These are phyloP conservation scores for Marasmius fiardii DNA, from an alignment of 1,284 basidiomycete species.

Conservation along the genomic window DNA sequence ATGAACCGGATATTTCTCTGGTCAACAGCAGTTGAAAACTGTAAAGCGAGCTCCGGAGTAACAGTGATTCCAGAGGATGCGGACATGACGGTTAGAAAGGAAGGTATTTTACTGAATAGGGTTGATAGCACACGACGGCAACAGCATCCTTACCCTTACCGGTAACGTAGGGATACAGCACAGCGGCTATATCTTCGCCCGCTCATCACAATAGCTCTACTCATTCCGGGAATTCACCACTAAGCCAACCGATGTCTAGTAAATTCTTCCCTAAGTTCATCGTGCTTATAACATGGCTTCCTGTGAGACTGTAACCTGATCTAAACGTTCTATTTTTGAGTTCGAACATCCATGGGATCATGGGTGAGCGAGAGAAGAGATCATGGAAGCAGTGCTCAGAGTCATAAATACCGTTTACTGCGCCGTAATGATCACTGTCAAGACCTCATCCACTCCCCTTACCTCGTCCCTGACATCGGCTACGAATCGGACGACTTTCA, in stretches of 20 bases:
- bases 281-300: too few species aligned
- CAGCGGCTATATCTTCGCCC: too few species aligned
- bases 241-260: too few species aligned
- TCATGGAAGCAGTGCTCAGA: background rate
- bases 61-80: conserved; percentile 64
- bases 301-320: too few species aligned
- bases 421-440: background rate
- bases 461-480: background rate
- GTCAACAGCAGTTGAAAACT: conserved; percentile 56
- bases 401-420: background rate
- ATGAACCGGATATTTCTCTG: conserved; percentile 58
- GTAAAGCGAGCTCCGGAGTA: conserved; percentile 46
- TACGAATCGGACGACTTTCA: background rate
- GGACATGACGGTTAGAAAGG: conserved; percentile 47
- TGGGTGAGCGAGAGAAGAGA: background rate
- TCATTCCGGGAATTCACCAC: too few species aligned
- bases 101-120: background rate
- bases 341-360: too few species aligned
- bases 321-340: too few species aligned
- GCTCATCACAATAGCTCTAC: too few species aligned
- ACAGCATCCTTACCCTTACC: too few species aligned
- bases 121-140: too few species aligned
- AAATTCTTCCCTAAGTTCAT: too few species aligned
- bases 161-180: too few species aligned
- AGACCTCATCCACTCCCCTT: background rate